Percentiles rank a stretch among this genome's conserved stretches.
Evolutionary conservation across 2,329 filamentous ascomycete species (phyloP).

Genomic region (Diplodia scrobiculata): DNA sequence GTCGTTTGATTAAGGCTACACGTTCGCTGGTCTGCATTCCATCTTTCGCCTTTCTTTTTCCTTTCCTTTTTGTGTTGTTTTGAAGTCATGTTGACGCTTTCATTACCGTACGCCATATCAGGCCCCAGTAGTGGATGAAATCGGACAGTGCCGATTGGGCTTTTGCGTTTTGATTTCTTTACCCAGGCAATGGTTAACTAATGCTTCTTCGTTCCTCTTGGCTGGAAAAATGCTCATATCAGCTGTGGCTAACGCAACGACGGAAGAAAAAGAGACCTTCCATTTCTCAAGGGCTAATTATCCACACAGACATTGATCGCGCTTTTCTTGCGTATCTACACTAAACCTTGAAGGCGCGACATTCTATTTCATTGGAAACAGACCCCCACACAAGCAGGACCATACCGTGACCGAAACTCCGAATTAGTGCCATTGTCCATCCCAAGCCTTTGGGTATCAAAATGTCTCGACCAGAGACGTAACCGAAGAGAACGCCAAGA

Average conservation of each 20-base stretch:
- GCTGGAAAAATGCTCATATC: background rate
- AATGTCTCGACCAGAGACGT: conserved; percentile 13
- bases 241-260: background rate
- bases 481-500: conserved; percentile 4
- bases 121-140: background rate
- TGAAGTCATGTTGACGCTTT: background rate
- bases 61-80: background rate
- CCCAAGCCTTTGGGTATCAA: conserved; percentile 22
- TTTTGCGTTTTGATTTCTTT: background rate
- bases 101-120: too few species aligned
- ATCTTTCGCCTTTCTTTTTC: too few species aligned
- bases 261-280: too few species aligned
- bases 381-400: background rate
- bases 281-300: too few species aligned
- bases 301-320: background rate
- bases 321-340: background rate
- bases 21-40: too few species aligned
- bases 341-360: background rate
- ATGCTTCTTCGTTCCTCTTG: background rate
- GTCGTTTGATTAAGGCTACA: too few species aligned
- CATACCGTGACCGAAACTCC: conserved; percentile 10
- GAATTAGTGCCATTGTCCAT: background rate
- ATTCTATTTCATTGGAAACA: background rate
- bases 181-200: conserved; percentile 1
- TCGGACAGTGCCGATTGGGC: background rate